Evolutionary conservation across 108 stramenopile species (phyloP).

Genomic region (Cyclostephanos tholiformis): DNA sequence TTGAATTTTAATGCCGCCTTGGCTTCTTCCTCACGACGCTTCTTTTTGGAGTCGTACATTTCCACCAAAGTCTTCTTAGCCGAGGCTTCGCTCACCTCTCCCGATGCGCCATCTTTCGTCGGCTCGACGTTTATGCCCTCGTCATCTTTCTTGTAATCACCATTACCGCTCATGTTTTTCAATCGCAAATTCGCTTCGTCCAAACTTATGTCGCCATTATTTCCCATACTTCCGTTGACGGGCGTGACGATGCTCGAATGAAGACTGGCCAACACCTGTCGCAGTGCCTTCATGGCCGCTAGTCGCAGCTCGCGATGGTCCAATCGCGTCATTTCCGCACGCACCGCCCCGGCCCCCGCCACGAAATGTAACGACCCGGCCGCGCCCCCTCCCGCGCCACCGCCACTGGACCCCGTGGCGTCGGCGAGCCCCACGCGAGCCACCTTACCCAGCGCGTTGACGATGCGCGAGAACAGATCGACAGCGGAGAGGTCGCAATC

Average conservation of each 20-base stretch:
- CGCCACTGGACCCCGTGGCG: conserved; percentile 33
- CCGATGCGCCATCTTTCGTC: conserved; percentile 6
- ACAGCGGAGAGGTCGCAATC: conserved; percentile 96
- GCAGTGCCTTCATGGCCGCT: conserved; percentile 81
- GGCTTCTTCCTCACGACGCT: conserved; percentile 85
- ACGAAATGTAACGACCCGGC: conserved; percentile 48
- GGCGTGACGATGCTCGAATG: conserved; percentile 80
- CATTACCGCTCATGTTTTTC: conserved; percentile 17
- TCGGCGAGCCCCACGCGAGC: conserved; percentile 70
- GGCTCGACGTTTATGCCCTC: conserved; percentile 14
- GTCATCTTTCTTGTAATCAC: conserved; percentile 7
- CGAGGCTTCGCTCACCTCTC: conserved; percentile 4
- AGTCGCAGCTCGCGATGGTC: conserved; percentile 76
- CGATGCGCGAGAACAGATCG: conserved; percentile 93
- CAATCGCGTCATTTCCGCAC: conserved; percentile 67
- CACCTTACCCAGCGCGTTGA: conserved; percentile 87
- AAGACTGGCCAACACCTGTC: conserved; percentile 83
- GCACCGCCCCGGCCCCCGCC: conserved; percentile 58
- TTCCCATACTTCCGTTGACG: conserved; percentile 32
- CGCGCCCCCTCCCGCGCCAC: conserved; percentile 23
- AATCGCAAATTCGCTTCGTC: conserved; percentile 30
- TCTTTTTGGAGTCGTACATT: conserved; percentile 92
- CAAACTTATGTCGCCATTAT: conserved; percentile 29
- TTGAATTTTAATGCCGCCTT: conserved; percentile 95
- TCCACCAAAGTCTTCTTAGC: conserved; percentile 70